phyloP scores from a whole-genome alignment of 345 rosid species.

The Pistacia vera region DNA sequence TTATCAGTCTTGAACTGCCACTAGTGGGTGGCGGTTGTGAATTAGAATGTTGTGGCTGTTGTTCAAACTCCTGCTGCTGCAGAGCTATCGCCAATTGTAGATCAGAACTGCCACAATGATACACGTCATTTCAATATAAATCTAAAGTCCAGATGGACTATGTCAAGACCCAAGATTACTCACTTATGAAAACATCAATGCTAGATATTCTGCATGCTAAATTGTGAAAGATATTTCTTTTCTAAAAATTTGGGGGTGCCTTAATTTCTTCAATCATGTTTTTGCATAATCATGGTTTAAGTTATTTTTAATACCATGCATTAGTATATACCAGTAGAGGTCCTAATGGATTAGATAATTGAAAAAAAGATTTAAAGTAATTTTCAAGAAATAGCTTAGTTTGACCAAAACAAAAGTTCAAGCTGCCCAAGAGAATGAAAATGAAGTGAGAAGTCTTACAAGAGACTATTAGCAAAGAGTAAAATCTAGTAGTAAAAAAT shows the following conservation, averaged over 20 bases:
- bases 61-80: slow-evolving; percentile 96
- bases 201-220: not conserved
- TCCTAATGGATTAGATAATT: not conserved
- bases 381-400: not conserved
- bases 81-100: slow-evolving; percentile 94
- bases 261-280: not conserved
- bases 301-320: not conserved
- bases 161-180: not conserved
- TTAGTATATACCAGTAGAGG: not conserved
- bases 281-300: not conserved
- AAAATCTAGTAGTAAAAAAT: not conserved
- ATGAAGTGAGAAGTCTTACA: not conserved
- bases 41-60: slow-evolving; percentile 62
- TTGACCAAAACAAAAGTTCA: not conserved
- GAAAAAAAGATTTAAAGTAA: not conserved
- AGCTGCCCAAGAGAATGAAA: not conserved
- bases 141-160: not conserved
- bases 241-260: too few relatives aligned
- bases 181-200: not conserved
- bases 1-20: slow-evolving; percentile 64
- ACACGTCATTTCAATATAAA: slow-evolving; percentile 1
- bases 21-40: slow-evolving; percentile 50
- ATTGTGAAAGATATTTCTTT: not conserved
- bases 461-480: not conserved
- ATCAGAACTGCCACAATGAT: slow-evolving; percentile 70